Evolutionary conservation across 192 early-diverging fungal species (phyloP).

Genomic region (Linnemannia zychae): DNA sequence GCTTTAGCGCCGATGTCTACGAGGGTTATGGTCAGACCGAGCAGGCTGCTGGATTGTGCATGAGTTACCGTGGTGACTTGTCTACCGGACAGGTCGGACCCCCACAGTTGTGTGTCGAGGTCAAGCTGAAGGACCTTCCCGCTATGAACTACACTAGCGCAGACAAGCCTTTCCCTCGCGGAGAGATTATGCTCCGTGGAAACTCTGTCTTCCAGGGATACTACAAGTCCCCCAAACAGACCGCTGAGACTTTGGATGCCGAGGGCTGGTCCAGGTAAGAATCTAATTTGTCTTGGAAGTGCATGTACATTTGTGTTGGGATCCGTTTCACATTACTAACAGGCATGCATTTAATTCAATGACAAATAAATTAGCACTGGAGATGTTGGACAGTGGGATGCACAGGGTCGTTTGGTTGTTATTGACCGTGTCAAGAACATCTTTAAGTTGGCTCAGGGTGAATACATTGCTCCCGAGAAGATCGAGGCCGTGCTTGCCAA

Average conservation of each 20-base stretch:
- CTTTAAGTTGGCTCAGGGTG: conserved; percentile 91
- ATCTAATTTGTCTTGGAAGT: not conserved
- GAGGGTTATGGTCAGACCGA: conserved; percentile 96
- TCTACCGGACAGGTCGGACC: conserved; percentile 76
- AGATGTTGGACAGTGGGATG: conserved; percentile 87
- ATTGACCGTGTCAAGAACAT: conserved; percentile 91
- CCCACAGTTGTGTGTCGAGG: conserved; percentile 77
- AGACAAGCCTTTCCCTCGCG: conserved; percentile 86
- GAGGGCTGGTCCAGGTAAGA: conserved; percentile 32
- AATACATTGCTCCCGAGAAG: conserved; percentile 96
- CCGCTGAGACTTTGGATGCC: conserved; percentile 78
- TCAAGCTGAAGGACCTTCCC: conserved; percentile 90
- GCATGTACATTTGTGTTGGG: not conserved
- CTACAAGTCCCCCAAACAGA: conserved; percentile 87
- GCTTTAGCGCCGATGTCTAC: conserved; percentile 79
- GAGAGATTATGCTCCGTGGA: conserved; percentile 92
- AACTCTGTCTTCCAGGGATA: conserved; percentile 81
- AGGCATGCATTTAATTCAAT: not conserved
- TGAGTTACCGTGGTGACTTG: conserved; percentile 36
- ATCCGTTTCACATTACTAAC: conserved; percentile 10
- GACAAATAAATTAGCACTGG: conserved; percentile 66
- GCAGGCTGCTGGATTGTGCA: conserved; percentile 66
- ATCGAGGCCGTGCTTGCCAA: conserved; percentile 85
- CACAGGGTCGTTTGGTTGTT: conserved; percentile 78
- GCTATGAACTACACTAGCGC: conserved; percentile 87